phyloP scores from a whole-genome alignment of 352 stramenopile genomes.

The Phytophthora hybrid region DNA sequence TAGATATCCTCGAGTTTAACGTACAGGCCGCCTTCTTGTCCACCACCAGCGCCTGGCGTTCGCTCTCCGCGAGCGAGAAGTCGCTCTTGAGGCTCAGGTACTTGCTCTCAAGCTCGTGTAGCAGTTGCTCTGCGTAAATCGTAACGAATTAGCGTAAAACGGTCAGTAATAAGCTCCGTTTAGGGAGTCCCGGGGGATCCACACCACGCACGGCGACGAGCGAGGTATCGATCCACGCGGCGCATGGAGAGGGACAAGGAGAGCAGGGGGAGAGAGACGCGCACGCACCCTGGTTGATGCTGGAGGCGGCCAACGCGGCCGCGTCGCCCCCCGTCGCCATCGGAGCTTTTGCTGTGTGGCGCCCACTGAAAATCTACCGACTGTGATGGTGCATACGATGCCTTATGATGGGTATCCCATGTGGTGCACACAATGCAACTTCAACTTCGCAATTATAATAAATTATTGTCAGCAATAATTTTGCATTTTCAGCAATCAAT shows the following conservation, averaged over 20 bases:
- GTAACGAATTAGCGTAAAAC: slow-evolving; percentile 8
- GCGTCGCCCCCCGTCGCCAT: slow-evolving; percentile 39
- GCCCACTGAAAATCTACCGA: slow-evolving; percentile 15
- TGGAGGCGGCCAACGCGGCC: slow-evolving; percentile 44
- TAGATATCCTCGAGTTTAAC: slow-evolving; percentile 16
- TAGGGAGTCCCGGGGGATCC: neutral
- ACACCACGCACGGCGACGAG: neutral
- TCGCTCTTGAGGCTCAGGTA: slow-evolving; percentile 68
- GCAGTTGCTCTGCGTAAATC: slow-evolving; percentile 66
- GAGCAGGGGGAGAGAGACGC: neutral
- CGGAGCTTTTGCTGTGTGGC: slow-evolving; percentile 21
- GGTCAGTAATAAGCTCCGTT: slow-evolving; percentile 10
- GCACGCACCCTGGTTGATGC: slow-evolving; percentile 58
- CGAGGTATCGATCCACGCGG: neutral
- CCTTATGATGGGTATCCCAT: neutral
- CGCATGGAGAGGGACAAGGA: slow-evolving; percentile 2
- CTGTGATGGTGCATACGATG: neutral
- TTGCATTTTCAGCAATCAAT: too few species aligned
- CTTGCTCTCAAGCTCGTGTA: slow-evolving; percentile 84
- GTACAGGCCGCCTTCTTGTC: slow-evolving; percentile 62
- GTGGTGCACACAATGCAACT: neutral
- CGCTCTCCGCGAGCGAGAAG: slow-evolving; percentile 64
- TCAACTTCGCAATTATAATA: neutral
- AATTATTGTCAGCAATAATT: too few species aligned
- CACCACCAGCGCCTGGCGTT: slow-evolving; percentile 53